A percentile compares a stretch with the other conserved stretches of the same genome.
Evolutionary conservation across 2,329 filamentous ascomycete genomes (phyloP).

Genomic region (Acrocalymma vagum): DNA sequence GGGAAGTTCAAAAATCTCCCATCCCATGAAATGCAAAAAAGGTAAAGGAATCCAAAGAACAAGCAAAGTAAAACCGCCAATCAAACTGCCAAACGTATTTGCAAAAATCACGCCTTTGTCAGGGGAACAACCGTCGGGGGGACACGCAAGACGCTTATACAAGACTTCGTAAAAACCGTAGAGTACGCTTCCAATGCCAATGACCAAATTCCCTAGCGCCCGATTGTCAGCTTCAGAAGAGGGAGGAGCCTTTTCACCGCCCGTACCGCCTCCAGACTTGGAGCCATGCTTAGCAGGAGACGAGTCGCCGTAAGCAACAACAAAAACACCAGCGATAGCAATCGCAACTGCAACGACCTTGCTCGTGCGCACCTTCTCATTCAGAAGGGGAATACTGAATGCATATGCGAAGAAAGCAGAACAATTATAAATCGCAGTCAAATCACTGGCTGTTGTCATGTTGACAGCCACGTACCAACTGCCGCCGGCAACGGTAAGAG

Average conservation of each 20-base stretch:
- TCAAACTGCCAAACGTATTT: conserved; percentile 87
- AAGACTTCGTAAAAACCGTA: conserved; percentile 98
- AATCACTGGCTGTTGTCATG: conserved; percentile 88
- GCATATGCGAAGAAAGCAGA: conserved; percentile 98
- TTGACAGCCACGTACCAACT: conserved; percentile 97
- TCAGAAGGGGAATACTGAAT: conserved; percentile 89
- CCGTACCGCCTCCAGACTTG: conserved; percentile 64
- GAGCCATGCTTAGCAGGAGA: conserved; percentile 62
- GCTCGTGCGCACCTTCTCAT: conserved; percentile 82
- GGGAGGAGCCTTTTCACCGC: conserved; percentile 56
- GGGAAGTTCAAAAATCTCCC: conserved; percentile 86
- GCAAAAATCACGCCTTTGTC: conserved; percentile 96
- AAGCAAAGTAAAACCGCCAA: conserved; percentile 83
- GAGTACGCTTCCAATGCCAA: conserved; percentile 87
- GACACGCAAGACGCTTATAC: conserved; percentile 93
- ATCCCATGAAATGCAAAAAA: conserved; percentile 77
- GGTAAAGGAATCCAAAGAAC: conserved; percentile 95
- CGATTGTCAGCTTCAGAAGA: conserved; percentile 70
- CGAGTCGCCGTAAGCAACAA: conserved; percentile 92
- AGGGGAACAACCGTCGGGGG: conserved; percentile 84
- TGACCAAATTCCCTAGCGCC: conserved; percentile 87
- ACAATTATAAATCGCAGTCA: conserved; percentile 99
- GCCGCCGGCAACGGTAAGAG: conserved; percentile 87
- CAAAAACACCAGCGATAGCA: conserved; percentile 86
- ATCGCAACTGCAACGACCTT: conserved; percentile 88